Conservation (phyloP, 495 filamentous ascomycete species). For the Lepraria neglecta region DNA sequence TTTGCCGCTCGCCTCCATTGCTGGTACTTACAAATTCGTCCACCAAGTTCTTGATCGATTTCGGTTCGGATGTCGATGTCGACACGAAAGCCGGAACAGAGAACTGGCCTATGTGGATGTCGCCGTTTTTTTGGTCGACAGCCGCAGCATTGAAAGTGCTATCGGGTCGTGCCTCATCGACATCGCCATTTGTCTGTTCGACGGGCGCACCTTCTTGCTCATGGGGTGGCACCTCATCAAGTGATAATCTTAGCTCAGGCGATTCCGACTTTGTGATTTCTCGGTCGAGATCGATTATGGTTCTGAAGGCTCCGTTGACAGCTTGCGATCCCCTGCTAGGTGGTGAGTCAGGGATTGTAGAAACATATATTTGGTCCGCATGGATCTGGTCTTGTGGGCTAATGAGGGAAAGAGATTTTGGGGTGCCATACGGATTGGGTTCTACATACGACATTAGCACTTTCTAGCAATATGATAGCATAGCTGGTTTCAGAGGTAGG, state of each 20-base stretch:
- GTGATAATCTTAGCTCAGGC: constrained; percentile 18
- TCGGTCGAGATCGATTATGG: neutral
- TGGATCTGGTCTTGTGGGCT: neutral
- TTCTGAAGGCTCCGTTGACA: neutral
- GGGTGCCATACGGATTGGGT: constrained; percentile 25
- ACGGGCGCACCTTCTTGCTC: neutral
- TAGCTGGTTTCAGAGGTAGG: neutral
- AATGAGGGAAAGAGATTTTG: constrained; percentile 20
- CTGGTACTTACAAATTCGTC: neutral
- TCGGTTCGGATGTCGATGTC: neutral
- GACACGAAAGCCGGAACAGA: neutral
- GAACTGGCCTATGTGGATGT: too few species aligned
- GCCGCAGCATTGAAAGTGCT: neutral
- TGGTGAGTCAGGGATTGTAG: constrained; percentile 24
- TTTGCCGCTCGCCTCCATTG: neutral
- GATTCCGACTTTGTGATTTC: constrained; percentile 24
- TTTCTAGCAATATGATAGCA: neutral
- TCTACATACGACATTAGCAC: constrained; percentile 12
- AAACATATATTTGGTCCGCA: neutral
- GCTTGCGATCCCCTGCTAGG: constrained; percentile 1
- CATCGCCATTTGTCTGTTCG: neutral
- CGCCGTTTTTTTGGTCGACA: neutral
- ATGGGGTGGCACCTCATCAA: constrained; percentile 10
- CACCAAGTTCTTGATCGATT: neutral
- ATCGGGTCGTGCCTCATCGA: neutral